Evolutionary conservation across 2,329 filamentous ascomycete species (phyloP), one percentile per base, ranked within the genome.

Genomic region (Epichloe baconii): DNA sequence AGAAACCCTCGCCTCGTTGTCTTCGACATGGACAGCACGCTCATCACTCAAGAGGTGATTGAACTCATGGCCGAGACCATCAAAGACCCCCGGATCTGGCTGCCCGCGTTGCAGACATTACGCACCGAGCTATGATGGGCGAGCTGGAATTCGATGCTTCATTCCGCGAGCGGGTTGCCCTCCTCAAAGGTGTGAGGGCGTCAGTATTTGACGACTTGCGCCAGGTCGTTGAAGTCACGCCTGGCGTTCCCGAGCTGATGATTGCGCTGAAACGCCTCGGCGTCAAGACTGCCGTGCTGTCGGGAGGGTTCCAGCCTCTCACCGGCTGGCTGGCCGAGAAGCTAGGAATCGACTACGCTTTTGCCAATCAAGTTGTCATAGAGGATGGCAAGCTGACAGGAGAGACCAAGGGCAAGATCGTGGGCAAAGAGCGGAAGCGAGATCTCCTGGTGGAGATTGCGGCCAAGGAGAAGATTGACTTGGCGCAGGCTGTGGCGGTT

Each of bases 1-100:
- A 78, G 84, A 31, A 80, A 94, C 67, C 90, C 90, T 57, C 80
- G 91, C 8, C 75, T 97, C 11, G 89, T 91, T 3, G 88, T 96
- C 35, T 98, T 98, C 63, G 93, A 98, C 67, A 98, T 98, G 93
- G 93, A 98, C 71, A 93, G 86, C 67, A 98, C 93, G 0, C 78
- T 98, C 54, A 97, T 98, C 65, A 86, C 91, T 50, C 90, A 98
- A 67, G 93, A 98, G 71, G 90, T 96, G 54, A 97, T 98, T 64
- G 93, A 98, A 67, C 83, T 97, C 61, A 83, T 98, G 52, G 93
- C 93, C 4, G 82, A 85, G 50, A 85, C 85, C 38, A 80, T 95
- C 60, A 74, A 70, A 46, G 71, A 86, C 68, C 71, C 23, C 69
- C 78, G 2, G 87, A 88, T 49, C 78, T 94, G n/a, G 82, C 88